These are phyloP conservation scores for Wickerhamomyces hampshirensis DNA, from an alignment of 805 yeast genomes.

Conservation along the genomic window DNA sequence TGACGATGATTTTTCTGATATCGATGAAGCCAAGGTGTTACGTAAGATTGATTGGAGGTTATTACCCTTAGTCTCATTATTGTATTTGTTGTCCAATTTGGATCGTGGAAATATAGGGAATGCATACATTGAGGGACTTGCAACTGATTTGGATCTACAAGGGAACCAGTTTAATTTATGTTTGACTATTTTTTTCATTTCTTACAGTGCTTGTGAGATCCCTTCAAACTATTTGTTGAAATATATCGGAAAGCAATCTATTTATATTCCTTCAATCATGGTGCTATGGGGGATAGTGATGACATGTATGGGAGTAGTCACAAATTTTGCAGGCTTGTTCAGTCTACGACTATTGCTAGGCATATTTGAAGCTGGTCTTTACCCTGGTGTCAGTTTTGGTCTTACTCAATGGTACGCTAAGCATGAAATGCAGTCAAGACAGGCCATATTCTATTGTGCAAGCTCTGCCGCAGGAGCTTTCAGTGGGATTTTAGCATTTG, in stretches of 20 bases:
- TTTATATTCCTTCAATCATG: slow-evolving; percentile 13
- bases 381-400: slow-evolving; percentile 17
- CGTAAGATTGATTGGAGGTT: slow-evolving; percentile 15
- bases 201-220: slow-evolving; percentile 15
- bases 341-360: slow-evolving; percentile 13
- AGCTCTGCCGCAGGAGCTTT: slow-evolving; percentile 21
- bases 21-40: slow-evolving; percentile 10
- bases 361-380: slow-evolving; percentile 14
- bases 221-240: slow-evolving; percentile 17
- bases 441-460: slow-evolving; percentile 20
- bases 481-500: slow-evolving; percentile 21
- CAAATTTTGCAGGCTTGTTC: slow-evolving; percentile 11
- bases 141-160: slow-evolving; percentile 9
- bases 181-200: slow-evolving; percentile 13
- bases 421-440: slow-evolving; percentile 21
- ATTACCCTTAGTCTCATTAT: slow-evolving; percentile 12
- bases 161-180: slow-evolving; percentile 13
- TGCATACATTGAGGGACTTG: slow-evolving; percentile 6
- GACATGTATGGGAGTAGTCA: slow-evolving; percentile 16
- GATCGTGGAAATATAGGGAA: slow-evolving; percentile 13
- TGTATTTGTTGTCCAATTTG: slow-evolving; percentile 15
- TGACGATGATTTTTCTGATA: slow-evolving; percentile 9
- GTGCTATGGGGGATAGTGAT: slow-evolving; percentile 14
- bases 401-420: slow-evolving; percentile 23
- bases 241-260: slow-evolving; percentile 9